Evolutionary conservation across 257 asterid species (phyloP).

Genomic region (Anisodus acutangulus): DNA sequence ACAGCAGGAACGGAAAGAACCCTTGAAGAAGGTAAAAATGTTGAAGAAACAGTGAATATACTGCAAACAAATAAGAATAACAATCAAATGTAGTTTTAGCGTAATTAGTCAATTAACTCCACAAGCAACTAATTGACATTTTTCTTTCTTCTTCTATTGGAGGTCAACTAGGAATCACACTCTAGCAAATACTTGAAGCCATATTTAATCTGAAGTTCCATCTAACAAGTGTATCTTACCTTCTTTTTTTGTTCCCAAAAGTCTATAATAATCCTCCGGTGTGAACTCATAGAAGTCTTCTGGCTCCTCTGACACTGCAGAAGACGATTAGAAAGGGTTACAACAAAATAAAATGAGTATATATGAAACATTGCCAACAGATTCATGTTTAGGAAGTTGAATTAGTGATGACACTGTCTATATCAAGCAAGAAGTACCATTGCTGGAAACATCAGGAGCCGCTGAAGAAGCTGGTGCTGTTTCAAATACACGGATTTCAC

Average conservation of each 20-base stretch:
- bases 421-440: constrained; percentile 45
- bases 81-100: neutral
- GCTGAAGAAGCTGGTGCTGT: constrained; percentile 61
- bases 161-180: constrained; percentile 12
- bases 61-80: neutral
- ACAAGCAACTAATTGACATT: neutral
- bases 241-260: constrained; percentile 78
- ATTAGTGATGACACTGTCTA: neutral
- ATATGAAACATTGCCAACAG: constrained; percentile 9
- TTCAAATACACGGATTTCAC: constrained; percentile 79
- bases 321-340: neutral
- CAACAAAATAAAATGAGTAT: neutral
- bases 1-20: neutral
- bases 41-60: neutral
- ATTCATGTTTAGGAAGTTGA: neutral
- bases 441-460: constrained; percentile 51
- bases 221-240: constrained; percentile 48
- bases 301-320: constrained; percentile 60
- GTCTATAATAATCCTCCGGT: constrained; percentile 82
- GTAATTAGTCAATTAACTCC: constrained; percentile 11
- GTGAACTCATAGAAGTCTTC: constrained; percentile 93
- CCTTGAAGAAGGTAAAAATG: constrained; percentile 7
- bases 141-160: neutral
- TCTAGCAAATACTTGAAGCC: constrained; percentile 24
- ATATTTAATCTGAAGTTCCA: neutral